Percentiles rank a stretch among this genome's conserved stretches.
These are phyloP conservation scores for Penicillium macrosclerotiorum DNA, from an alignment of 495 filamentous ascomycete species.

Conservation along the genomic window DNA sequence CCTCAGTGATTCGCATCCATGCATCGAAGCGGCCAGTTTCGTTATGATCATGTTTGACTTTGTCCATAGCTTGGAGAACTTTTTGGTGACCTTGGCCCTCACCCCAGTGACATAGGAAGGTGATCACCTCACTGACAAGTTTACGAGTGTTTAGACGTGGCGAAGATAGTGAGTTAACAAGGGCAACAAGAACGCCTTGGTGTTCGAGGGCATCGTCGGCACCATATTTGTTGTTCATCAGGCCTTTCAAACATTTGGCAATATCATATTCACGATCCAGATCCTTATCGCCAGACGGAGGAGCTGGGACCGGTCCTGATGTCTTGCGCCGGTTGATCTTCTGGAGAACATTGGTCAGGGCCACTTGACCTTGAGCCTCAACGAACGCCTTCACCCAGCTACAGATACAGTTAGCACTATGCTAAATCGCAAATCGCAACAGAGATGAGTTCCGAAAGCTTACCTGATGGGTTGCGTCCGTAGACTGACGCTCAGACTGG, in stretches of 20 bases:
- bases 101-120: conserved; percentile 95
- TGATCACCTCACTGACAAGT: conserved; percentile 92
- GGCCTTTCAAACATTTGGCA: conserved; percentile 90
- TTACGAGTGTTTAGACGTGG: conserved; percentile 90
- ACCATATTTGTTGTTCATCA: conserved; percentile 99
- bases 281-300: conserved; percentile 73
- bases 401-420: conserved; percentile 7
- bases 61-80: conserved; percentile 89
- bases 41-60: conserved; percentile 82
- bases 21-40: conserved; percentile 97
- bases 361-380: conserved; percentile 95
- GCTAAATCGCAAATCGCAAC: neutral
- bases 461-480: conserved; percentile 91
- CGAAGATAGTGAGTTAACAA: conserved; percentile 83
- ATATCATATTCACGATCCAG: conserved; percentile 96
- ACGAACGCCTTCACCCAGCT: conserved; percentile 95
- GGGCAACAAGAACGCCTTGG: conserved; percentile 82
- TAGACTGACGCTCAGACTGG: conserved; percentile 88
- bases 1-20: conserved; percentile 98
- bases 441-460: conserved; percentile 2
- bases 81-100: conserved; percentile 92
- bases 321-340: conserved; percentile 89
- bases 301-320: conserved; percentile 66
- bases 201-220: conserved; percentile 95
- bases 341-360: conserved; percentile 85